A percentile compares a stretch with the other conserved stretches of the same genome.
These are phyloP conservation scores for Aspergillus sp. DNA, from an alignment of 2,329 filamentous ascomycete species.

Conservation along the genomic window DNA sequence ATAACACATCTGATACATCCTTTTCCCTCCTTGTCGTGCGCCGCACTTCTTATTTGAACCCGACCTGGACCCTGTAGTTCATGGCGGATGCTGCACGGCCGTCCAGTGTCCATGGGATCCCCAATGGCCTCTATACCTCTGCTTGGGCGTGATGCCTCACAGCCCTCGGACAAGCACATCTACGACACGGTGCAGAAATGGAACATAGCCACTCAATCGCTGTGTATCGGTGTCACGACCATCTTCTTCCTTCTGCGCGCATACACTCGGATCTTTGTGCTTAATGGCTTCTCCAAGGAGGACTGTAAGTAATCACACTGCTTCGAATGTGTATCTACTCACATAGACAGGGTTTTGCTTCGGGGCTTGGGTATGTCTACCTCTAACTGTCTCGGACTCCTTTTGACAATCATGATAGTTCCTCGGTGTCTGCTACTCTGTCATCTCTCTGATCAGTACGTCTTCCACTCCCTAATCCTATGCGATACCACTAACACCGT, in stretches of 20 bases:
- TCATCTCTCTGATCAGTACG: conserved; percentile 25
- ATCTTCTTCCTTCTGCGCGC: conserved; percentile 24
- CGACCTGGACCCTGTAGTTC: background rate
- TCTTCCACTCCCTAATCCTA: background rate
- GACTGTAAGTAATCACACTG: conserved; percentile 22
- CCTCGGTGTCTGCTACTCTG: conserved; percentile 22
- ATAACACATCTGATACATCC: too few relatives aligned
- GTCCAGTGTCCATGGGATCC: background rate
- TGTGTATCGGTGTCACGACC: conserved; percentile 27
- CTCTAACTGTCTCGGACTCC: background rate
- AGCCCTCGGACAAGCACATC: conserved; percentile 7
- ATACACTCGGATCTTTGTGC: conserved; percentile 23
- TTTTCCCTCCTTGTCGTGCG: too few relatives aligned
- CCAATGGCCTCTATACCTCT: conserved; percentile 7
- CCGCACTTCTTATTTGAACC: background rate
- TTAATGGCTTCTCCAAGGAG: conserved; percentile 23
- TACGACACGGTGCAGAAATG: conserved; percentile 23
- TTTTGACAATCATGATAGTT: conserved; percentile 7
- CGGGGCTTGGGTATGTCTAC: conserved; percentile 14
- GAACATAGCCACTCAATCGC: conserved; percentile 25
- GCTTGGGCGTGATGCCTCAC: conserved; percentile 7
- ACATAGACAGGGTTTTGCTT: conserved; percentile 16
- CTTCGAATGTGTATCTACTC: background rate
- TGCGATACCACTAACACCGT: conserved; percentile 10
- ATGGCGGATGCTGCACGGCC: background rate